These are phyloP conservation scores for Ceratobasidium sp. DNA, from an alignment of 1,284 basidiomycete species.

Conservation along the genomic window DNA sequence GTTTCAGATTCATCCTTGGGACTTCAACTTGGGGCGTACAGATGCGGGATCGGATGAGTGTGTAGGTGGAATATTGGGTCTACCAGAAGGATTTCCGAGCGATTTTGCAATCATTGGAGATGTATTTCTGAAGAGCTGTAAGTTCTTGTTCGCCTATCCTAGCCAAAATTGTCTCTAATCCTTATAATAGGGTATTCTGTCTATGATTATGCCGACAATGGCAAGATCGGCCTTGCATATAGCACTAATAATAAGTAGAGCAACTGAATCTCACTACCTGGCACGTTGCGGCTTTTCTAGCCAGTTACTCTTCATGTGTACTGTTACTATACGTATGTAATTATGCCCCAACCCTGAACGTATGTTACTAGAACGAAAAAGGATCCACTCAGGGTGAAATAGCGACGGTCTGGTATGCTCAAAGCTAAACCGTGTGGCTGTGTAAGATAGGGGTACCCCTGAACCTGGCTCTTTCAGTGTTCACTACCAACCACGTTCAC, in stretches of 20 bases:
- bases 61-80: slow-evolving; percentile 75
- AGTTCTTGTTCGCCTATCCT: slow-evolving; percentile 52
- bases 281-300: background rate
- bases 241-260: slow-evolving; percentile 65
- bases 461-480: background rate
- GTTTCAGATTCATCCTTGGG: slow-evolving; percentile 67
- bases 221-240: slow-evolving; percentile 70
- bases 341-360: too few species aligned
- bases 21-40: slow-evolving; percentile 76
- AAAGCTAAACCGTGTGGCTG: slow-evolving; percentile 15
- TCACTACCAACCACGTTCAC: background rate
- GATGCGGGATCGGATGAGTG: slow-evolving; percentile 61
- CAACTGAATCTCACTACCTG: background rate
- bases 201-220: slow-evolving; percentile 70
- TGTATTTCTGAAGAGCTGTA: slow-evolving; percentile 78
- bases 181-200: slow-evolving; percentile 66
- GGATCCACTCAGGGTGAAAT: too few species aligned
- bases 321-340: background rate
- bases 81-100: slow-evolving; percentile 63
- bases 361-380: too few species aligned
- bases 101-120: slow-evolving; percentile 77
- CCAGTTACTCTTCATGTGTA: background rate
- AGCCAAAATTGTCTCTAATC: background rate
- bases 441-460: slow-evolving; percentile 29
- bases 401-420: too few species aligned